These are phyloP conservation scores for Colletotrichum sansevieriae DNA, from an alignment of 2,329 filamentous ascomycete species.

Conservation along the genomic window DNA sequence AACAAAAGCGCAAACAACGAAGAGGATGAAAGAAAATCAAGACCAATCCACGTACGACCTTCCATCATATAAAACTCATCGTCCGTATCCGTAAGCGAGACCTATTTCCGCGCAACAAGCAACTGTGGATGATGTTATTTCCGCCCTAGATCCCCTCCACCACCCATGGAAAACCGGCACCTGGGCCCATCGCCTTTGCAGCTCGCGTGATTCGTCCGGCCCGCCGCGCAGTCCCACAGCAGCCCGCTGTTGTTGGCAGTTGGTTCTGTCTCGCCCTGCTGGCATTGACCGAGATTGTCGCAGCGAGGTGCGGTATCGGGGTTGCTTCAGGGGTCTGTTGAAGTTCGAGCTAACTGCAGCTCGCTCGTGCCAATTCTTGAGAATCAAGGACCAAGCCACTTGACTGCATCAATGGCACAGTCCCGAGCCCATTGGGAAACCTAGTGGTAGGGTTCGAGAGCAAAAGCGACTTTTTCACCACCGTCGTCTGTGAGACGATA, in stretches of 20 bases:
- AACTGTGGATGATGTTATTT: slow-evolving; percentile 35
- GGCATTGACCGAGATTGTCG: slow-evolving; percentile 9
- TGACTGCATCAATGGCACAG: not conserved
- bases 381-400: not conserved
- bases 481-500: not conserved
- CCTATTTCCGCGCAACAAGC: slow-evolving; percentile 2
- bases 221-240: slow-evolving; percentile 21
- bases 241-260: slow-evolving; percentile 22
- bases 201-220: slow-evolving; percentile 35
- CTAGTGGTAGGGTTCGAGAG: too few species aligned
- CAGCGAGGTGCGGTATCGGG: slow-evolving; percentile 35
- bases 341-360: slow-evolving; percentile 3
- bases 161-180: slow-evolving; percentile 27
- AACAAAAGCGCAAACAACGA: not conserved
- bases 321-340: not conserved
- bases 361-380: not conserved
- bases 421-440: too few species aligned
- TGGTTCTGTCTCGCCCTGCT: not conserved
- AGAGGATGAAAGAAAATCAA: not conserved
- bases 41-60: not conserved
- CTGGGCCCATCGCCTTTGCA: slow-evolving; percentile 3
- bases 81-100: slow-evolving; percentile 21
- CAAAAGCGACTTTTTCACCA: too few species aligned
- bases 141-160: slow-evolving; percentile 33
- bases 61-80: slow-evolving; percentile 15